Percentiles rank a stretch among this genome's conserved stretches.
phyloP scores from a whole-genome alignment of 208 protist genomes.

The Blastocrithidia nonstop region DNA sequence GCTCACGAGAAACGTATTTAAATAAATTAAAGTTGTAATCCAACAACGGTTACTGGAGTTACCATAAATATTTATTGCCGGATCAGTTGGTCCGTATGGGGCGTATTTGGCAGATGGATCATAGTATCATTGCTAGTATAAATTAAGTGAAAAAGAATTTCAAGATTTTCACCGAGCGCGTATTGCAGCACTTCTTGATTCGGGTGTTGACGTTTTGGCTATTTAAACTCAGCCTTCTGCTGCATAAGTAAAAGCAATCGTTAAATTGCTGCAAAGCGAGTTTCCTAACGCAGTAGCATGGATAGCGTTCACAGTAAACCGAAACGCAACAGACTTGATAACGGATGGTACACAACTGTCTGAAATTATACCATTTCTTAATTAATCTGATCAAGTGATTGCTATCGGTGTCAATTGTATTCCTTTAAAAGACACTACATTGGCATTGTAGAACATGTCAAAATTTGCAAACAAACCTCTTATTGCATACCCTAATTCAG shows the following conservation, averaged over 20 bases:
- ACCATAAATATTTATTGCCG: slow-evolving; percentile 24
- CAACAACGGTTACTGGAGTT: too few species aligned
- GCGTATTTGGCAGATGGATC: slow-evolving; percentile 38
- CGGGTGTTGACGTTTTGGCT: slow-evolving; percentile 40
- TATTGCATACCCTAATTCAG: slow-evolving; percentile 45
- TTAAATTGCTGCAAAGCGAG: slow-evolving; percentile 30
- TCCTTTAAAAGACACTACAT: slow-evolving; percentile 10
- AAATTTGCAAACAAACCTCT: slow-evolving; percentile 26
- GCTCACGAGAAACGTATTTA: slow-evolving; percentile 7
- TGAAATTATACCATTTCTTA: slow-evolving; percentile 13
- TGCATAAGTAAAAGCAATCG: slow-evolving; percentile 23
- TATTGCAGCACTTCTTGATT: slow-evolving; percentile 20
- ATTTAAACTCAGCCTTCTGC: slow-evolving; percentile 40
- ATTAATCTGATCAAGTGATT: slow-evolving; percentile 13
- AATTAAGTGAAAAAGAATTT: slow-evolving; percentile 10
- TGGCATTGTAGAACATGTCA: slow-evolving; percentile 10
- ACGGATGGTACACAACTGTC: slow-evolving; percentile 20
- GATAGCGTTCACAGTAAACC: slow-evolving; percentile 28
- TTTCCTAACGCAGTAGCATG: slow-evolving; percentile 16
- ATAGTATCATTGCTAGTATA: slow-evolving; percentile 45
- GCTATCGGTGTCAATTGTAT: slow-evolving; percentile 48
- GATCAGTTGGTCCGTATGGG: slow-evolving; percentile 50
- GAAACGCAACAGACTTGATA: slow-evolving; percentile 7
- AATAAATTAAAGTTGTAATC: background rate
- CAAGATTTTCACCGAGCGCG: slow-evolving; percentile 32